phyloP scores from a whole-genome alignment of 2,329 filamentous ascomycete genomes.

The Aureobasidium sp. region DNA sequence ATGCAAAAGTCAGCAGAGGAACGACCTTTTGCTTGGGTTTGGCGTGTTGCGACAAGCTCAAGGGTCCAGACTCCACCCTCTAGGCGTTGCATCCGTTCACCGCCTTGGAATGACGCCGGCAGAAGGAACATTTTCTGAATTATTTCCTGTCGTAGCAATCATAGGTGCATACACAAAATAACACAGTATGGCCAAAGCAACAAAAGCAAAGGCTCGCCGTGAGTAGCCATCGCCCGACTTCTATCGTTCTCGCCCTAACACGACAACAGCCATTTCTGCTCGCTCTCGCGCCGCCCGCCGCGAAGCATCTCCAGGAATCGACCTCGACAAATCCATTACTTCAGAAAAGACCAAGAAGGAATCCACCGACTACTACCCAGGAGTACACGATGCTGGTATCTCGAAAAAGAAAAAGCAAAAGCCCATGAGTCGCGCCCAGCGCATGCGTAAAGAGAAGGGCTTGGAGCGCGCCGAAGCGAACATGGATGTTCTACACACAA shows the following conservation, averaged over 20 bases:
- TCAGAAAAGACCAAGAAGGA: constrained; percentile 47
- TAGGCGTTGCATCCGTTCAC: neutral
- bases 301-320: constrained; percentile 61
- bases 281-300: constrained; percentile 71
- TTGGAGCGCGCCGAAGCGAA: constrained; percentile 50
- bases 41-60: neutral
- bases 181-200: constrained; percentile 38
- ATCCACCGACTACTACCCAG: constrained; percentile 48
- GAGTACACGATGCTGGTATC: constrained; percentile 63
- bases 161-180: neutral
- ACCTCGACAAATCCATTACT: constrained; percentile 66
- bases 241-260: neutral
- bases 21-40: neutral
- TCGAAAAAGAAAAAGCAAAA: constrained; percentile 59
- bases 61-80: constrained; percentile 1
- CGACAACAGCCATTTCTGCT: constrained; percentile 49
- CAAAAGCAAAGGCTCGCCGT: constrained; percentile 38
- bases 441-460: constrained; percentile 47
- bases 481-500: constrained; percentile 49
- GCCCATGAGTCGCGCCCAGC: constrained; percentile 46
- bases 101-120: neutral
- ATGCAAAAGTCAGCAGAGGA: neutral
- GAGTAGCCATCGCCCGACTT: neutral
- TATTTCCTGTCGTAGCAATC: neutral
- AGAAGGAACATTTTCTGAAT: neutral